Conservation (phyloP, 2,329 filamentous ascomycete genomes). For the Trichoderma oligosporum region DNA sequence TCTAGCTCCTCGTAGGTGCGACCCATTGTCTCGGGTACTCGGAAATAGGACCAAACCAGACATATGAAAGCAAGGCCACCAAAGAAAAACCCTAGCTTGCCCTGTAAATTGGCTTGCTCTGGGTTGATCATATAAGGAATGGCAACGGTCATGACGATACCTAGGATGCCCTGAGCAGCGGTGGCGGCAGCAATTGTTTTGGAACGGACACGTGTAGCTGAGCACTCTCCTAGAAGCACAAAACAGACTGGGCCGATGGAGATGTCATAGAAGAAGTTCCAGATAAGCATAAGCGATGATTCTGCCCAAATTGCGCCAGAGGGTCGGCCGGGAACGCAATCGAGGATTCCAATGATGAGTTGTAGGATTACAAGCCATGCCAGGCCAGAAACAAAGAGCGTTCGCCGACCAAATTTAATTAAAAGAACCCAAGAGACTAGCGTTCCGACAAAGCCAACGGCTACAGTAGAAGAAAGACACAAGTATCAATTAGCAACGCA, state of each 20-base stretch:
- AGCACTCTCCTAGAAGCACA: constrained; percentile 41
- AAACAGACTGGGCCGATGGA: constrained; percentile 43
- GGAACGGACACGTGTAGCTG: constrained; percentile 39
- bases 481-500: constrained; percentile 44
- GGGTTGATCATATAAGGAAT: constrained; percentile 35
- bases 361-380: constrained; percentile 40
- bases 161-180: constrained; percentile 28
- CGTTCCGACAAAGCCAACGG: constrained; percentile 42
- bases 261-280: constrained; percentile 42
- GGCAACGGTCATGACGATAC: constrained; percentile 30
- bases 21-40: constrained; percentile 34
- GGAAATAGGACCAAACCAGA: constrained; percentile 34
- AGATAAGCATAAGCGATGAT: constrained; percentile 40
- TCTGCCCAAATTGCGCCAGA: constrained; percentile 37
- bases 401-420: constrained; percentile 40
- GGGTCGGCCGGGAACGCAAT: constrained; percentile 47
- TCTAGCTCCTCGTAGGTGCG: constrained; percentile 35
- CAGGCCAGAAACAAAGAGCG: constrained; percentile 40
- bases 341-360: constrained; percentile 39
- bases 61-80: constrained; percentile 29
- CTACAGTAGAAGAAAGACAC: constrained; percentile 26
- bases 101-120: constrained; percentile 34
- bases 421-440: constrained; percentile 43
- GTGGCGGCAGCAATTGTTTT: constrained; percentile 42
- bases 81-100: constrained; percentile 35